Percentiles rank a stretch among this genome's conserved stretches.
phyloP scores from a whole-genome alignment of 164 flowering plant species.

The Brasenia schreberi region DNA sequence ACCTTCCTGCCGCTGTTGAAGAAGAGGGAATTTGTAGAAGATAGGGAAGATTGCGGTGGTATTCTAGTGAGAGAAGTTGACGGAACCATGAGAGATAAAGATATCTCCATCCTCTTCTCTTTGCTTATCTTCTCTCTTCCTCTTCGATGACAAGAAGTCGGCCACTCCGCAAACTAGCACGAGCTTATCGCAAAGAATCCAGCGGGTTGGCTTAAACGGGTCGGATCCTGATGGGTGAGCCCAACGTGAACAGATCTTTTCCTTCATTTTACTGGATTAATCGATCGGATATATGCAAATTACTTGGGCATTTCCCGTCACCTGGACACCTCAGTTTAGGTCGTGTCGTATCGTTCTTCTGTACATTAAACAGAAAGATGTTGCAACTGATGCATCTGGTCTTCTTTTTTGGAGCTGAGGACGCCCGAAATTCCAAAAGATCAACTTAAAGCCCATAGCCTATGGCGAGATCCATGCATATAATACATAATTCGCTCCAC shows the following conservation, averaged over 20 bases:
- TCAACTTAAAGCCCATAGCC: no score
- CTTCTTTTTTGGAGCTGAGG: no score
- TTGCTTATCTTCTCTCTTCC: neutral
- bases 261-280: neutral
- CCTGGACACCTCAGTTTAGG: no score
- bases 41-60: neutral
- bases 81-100: slow-evolving; percentile 5
- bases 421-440: no score
- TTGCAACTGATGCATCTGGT: no score
- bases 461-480: no score
- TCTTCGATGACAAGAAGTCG: neutral
- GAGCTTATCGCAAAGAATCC: neutral
- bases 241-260: neutral
- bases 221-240: neutral
- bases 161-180: neutral
- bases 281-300: neutral
- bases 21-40: slow-evolving; percentile 23
- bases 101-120: slow-evolving; percentile 9
- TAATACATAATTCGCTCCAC: no score
- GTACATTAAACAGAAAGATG: no score
- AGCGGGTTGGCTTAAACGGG: neutral
- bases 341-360: no score
- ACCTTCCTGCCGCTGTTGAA: slow-evolving; percentile 13
- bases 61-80: neutral
- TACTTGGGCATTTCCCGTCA: neutral